Base-by-base conservation (phyloP, 140 eudicot genomes). In the Senecio squalidus region DNA sequence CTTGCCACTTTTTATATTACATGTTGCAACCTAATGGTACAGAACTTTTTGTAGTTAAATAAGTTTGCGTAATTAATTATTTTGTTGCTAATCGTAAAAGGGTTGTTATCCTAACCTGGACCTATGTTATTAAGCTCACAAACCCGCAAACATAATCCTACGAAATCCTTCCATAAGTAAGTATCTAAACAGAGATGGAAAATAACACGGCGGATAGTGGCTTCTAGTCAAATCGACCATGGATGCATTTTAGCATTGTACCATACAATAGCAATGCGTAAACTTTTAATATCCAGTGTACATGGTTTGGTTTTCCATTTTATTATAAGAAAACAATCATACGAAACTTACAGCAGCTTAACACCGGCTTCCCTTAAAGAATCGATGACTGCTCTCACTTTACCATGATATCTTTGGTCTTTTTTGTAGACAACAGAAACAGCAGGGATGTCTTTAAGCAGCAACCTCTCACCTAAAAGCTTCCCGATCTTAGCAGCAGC, bases 401-500 rank as follows among this genome's bases (percentile, higher is more conserved):
- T 90, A 28, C 95, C 97, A 58, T 90, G 97, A 69, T 90, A 90
- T 20, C 76, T 78, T 76, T 90, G 97, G 2, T 90, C 76, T 67
- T 75, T 78, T 74, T 83, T 90, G 39, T 77, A 74, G 60, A 66
- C 81, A 45, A 86, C 80, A 8, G 90, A 69, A 31, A 86, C 95
- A 7, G 94, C 97, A 9, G 94, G 91, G 23, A 86, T 80, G 18
- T 83, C 68, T 65, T 80, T 64, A 0, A 51, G 67, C 24, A 75
- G 53, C 71, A 86, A 60, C 24, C 95, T 55, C 64, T 90, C 94
- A 8, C 89, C 95, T 21, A 90, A 80, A 50, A 86, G 70, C 78
- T 83, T 86, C 17, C 97, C 97, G 0, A 86, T 86, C 46, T 78
- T 90, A 15, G 85, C 94, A 62, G 97, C 97, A 41, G 95, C 94